phyloP scores from a whole-genome alignment of 352 stramenopile genomes.

The Phytopythium oedochilum region DNA sequence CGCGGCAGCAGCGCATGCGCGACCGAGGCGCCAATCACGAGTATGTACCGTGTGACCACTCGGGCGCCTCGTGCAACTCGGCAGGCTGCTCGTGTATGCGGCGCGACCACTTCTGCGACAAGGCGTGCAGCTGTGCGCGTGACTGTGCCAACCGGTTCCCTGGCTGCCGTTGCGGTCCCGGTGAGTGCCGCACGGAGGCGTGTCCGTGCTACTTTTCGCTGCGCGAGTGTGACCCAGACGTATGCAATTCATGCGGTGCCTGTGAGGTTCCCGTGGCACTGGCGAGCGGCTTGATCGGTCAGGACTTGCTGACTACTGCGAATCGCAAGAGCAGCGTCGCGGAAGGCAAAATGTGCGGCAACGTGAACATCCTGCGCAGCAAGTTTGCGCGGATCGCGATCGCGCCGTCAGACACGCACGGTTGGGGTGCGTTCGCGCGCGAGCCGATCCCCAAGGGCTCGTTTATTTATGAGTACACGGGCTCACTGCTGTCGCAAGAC shows the following conservation, averaged over 20 bases:
- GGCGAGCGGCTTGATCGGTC: slow-evolving; percentile 21
- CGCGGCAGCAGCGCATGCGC: slow-evolving; percentile 75
- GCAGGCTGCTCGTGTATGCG: slow-evolving; percentile 73
- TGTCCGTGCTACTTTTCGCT: slow-evolving; percentile 71
- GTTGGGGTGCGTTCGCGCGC: slow-evolving; percentile 66
- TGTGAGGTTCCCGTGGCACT: slow-evolving; percentile 54
- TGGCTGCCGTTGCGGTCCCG: slow-evolving; percentile 55
- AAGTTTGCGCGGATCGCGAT: slow-evolving; percentile 47
- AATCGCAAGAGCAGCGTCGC: neutral
- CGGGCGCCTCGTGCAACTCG: slow-evolving; percentile 45
- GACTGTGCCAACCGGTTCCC: slow-evolving; percentile 79
- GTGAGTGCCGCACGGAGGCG: slow-evolving; percentile 45
- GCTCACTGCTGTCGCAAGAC: slow-evolving; percentile 89
- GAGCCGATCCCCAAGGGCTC: slow-evolving; percentile 51
- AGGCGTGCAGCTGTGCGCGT: slow-evolving; percentile 46
- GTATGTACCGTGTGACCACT: slow-evolving; percentile 65
- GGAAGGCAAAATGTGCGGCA: slow-evolving; percentile 50
- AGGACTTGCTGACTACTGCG: slow-evolving; percentile 15
- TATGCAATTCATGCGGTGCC: slow-evolving; percentile 60
- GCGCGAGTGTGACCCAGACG: slow-evolving; percentile 70
- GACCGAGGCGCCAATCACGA: slow-evolving; percentile 74
- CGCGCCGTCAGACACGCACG: slow-evolving; percentile 57
- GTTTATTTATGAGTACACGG: slow-evolving; percentile 88
- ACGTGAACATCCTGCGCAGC: slow-evolving; percentile 68
- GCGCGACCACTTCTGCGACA: slow-evolving; percentile 79